Base-by-base conservation (phyloP, 495 filamentous ascomycete genomes). In the Articulospora tetracladia region DNA sequence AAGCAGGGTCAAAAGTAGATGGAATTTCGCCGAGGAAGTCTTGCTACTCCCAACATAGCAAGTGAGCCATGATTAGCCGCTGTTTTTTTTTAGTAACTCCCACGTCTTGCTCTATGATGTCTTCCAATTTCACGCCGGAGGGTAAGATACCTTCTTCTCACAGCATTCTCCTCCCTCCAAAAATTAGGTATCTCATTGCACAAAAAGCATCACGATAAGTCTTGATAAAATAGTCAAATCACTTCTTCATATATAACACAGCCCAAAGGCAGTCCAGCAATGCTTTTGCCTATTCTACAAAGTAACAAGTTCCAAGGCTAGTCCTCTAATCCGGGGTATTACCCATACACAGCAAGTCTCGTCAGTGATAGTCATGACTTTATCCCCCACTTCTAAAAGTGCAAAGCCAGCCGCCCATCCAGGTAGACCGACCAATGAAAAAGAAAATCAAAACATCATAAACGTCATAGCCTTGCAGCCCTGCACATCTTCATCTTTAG, bases 391-490 rank as follows among this genome's bases (percentile, higher is more conserved):
- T 19, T 44, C 39, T 17, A 44, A 15, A 34, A 44, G 17, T 44
- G 15, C 39, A 6, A 34, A 7, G 30, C 30, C 30, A 34, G 30
- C 30, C 30, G 15, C 30, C 30, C 30, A 15, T 34, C 30, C 30
- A 34, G 6, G 30, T 55, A 17, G 11, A 50, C 25, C 11, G 12
- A 11, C 47, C 24, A 26, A 50, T 11, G 47, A 12, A 50, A 50
- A 50, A 25, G 20, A 24, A 50, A 27, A 41, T 24, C 39, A 50
- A 44, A 22, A 11, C 28, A 36, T 55, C 53, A 41, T 55, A 55
- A 55, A 30, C 28, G 20, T 55, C 32, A 36, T 55, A 55, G 32
- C 53, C 53, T 41, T 55, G 53, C 53, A 55, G 53, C 53, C 32
- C 7, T 36, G 39, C 13, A 32, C 39, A 15, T 44, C 39, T 12